Conservation (phyloP, 225 moss, liverwort and hornwort species). For the Climacium dendroides region DNA sequence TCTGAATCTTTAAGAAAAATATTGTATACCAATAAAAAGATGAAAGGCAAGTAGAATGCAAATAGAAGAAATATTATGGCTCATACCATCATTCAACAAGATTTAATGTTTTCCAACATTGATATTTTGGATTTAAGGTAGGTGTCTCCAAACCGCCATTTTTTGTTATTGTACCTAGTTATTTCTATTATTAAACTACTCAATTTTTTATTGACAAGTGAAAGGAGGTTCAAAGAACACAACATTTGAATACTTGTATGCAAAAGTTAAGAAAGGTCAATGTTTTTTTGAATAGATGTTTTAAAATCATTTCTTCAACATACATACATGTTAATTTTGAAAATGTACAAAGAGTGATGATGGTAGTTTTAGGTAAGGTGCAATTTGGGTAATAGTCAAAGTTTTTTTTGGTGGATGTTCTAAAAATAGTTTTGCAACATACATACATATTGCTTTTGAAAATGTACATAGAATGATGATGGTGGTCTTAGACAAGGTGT, state of each 20-base stretch:
- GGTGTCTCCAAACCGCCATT: rapidly evolving
- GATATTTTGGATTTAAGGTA: neutral
- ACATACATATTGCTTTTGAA: too few relatives aligned
- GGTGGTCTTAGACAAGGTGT: too few relatives aligned
- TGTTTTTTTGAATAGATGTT: neutral
- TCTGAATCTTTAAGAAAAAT: rapidly evolving
- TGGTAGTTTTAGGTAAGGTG: rapidly evolving
- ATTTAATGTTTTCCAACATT: neutral
- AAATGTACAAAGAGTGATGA: neutral
- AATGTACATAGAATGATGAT: too few relatives aligned
- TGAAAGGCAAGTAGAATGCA: neutral
- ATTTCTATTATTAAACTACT: neutral
- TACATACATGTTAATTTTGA: neutral
- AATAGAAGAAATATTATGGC: neutral
- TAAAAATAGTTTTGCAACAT: too few relatives aligned
- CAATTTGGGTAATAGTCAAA: neutral
- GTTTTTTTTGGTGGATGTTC: too few relatives aligned
- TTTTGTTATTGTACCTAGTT: neutral
- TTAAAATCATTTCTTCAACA: rapidly evolving
- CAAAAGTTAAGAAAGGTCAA: neutral
- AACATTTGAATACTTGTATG: neutral
- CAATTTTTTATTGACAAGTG: neutral
- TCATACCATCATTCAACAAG: neutral
- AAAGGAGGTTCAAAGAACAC: neutral
- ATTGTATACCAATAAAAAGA: neutral